Base-by-base conservation (phyloP, 2,329 filamentous ascomycete genomes). In the Zymoseptoria tritici region DNA sequence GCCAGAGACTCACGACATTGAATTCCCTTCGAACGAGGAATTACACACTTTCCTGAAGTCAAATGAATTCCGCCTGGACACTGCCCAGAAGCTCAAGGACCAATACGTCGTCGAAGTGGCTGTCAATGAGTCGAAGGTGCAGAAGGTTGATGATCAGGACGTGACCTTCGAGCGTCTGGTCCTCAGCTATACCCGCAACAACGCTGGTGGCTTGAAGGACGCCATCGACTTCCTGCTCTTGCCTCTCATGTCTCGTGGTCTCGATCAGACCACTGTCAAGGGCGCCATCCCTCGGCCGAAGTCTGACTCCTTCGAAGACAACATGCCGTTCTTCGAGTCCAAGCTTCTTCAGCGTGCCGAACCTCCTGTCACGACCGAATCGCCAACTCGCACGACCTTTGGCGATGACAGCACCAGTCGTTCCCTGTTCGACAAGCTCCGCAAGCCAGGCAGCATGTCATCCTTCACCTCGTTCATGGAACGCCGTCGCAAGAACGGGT, bases 231-330 rank as follows among this genome's bases (percentile, higher is more conserved):
- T 95, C 73, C 80, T 99, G 67, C 88, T 94, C 68, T 86, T 90
- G 51, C 86, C 91, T 62, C 84, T 97, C 62, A 89, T 95, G 26
- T 88, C 90, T 52, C 88, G 91, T 53, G 89, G 90, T n/a, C 85
- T 97, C n/a, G 91, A 97, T 69, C 84, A 87, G 9, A 89, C 84
- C 59, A 87, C 91, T 50, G 86, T 97, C 70, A 95, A 95, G 75
- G 94, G 94, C 56, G 87, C 91, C n/a, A 94, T 97, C 65, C 91
- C 93, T 20, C 89, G 94, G n/a, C 94, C 94, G 64, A 97, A 97
- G 79, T 97, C 94, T 0, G 94, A 99, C 74, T 97, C 94, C 0
- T 99, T 99, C 66, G 94, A 99, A 73, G 93, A 99, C 69, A 96
- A 93, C 7, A 82, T 97, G 56, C 93, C 92, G 59, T 97, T 92